Conservation (phyloP, 768 basidiomycete genomes). For the Lactarius hengduanensis region DNA sequence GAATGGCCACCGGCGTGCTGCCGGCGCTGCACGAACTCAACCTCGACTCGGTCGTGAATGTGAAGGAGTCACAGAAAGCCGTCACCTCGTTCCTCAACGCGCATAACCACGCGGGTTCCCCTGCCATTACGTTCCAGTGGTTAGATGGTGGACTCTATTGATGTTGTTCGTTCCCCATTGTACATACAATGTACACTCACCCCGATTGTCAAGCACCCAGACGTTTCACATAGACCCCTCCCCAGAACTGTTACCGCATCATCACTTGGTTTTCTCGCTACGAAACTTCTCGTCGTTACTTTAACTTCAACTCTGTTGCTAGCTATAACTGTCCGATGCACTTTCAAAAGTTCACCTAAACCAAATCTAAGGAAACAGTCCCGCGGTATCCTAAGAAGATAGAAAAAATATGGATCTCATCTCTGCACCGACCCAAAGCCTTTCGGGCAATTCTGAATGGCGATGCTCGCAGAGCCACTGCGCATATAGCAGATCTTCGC, state of each 20-base stretch:
- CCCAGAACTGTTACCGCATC: too few relatives aligned
- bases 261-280: neutral
- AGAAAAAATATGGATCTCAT: neutral
- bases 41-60: neutral
- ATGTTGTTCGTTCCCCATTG: neutral
- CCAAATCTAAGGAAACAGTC: neutral
- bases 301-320: neutral
- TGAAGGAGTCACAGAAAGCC: neutral
- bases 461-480: conserved; percentile 66
- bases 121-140: neutral
- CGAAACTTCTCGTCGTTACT: neutral
- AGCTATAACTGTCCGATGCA: neutral
- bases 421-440: conserved; percentile 68
- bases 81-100: neutral
- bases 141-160: too few relatives aligned
- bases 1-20: neutral
- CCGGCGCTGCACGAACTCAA: conserved; percentile 11
- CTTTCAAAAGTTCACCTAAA: neutral
- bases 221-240: neutral
- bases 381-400: too few relatives aligned
- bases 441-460: conserved; percentile 52
- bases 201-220: neutral
- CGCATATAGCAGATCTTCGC: conserved; percentile 79
- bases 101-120: neutral
- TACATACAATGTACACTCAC: neutral